Base-by-base conservation (phyloP, 352 stramenopile genomes). In the Thalassiosira hispida region DNA sequence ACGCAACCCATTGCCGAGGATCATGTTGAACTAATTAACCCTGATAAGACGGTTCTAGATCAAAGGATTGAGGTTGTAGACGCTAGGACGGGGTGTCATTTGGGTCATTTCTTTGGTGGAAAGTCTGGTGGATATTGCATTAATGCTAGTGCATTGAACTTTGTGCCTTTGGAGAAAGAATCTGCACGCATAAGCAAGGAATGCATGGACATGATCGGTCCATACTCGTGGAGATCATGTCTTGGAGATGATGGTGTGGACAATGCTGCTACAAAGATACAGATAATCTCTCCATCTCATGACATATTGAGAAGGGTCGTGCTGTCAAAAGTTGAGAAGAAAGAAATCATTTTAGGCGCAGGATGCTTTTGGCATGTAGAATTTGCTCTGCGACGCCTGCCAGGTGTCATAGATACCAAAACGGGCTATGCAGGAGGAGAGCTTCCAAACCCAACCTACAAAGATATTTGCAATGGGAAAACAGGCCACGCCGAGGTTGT, bases 101-200 rank as follows among this genome's bases (percentile, higher is more conserved):
- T 82, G 18, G 74, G 74, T 22, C 74, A 83, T 55, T 83, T 67
- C 47, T 83, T 83, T 68, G 74, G 74, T 68, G 74, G 74, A 16
- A 46, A 22, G 38, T 51, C 42, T 51, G 64, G 76, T 47, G 73
- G 73, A 44, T 79, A 79, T 62, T 83, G 75, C 44, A 83, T 83
- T 68, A 83, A 83, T 66, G 68, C 75, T 25, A 79, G 75, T 56
- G 67, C 60, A 9, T 44, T 83, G 16, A 68, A 66, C 29, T 83
- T 75, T 49, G 29, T 59, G 14, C 52, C 66, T 27, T 55, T 64
- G 16, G 25, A 51, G 47, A 56, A 56, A 56, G 62, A 22, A 6
- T 47, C 44, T 40, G 22, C 11, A 29, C 5, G 6, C 7, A 1
- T 2, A 1, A 35, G 14, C 40, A 27, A 65, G 33, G 53, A 4